Base-by-base conservation (phyloP, 352 stramenopile genomes). In the Phytopythium sindhum region DNA sequence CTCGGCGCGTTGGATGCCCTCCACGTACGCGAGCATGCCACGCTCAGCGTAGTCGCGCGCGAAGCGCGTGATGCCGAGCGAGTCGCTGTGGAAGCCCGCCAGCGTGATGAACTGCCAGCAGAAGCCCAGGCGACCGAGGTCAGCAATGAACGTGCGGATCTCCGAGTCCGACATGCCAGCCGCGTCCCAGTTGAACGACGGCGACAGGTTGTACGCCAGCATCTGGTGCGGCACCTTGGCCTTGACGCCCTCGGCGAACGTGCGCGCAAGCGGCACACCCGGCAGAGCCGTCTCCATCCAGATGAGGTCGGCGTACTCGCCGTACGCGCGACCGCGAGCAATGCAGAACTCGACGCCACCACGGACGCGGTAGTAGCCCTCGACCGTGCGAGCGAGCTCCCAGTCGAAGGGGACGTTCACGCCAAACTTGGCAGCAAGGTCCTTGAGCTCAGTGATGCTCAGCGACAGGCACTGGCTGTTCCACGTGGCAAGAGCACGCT, bases 71-170 rank as follows among this genome's bases (percentile, higher is more conserved):
- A 98, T 98, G 70, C 96, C 89, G 33, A 99, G 89, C 58, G 96
- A 98, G 77, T 99, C 97, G 51, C 90, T 95, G 86, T 99, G 97
- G 85, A 99, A 99, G 62, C 97, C 97, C 58, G 97, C 97, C 48
- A 99, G 86, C 54, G 97, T 99, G 64, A 99, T 99, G 77, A 99
- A 99, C 82, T 99, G 97, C 95, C 96, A 99, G 57, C 91, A 96
- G 78, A 98, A 99, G 63, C 97, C 97, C 60, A 99, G 80, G 44
- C 86, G 84, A 33, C 90, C 97, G 44, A 99, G 80, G 61, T 98
- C 96, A 50, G 96, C 88, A 64, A 99, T 97, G 78, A 99, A 99
- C 24, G 77, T 86, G 50, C 87, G 82, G 63, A 99, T 97, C 71
- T 99, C 77, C 33, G 69, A 73, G 67, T 99, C 96, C 35, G 83